A percentile compares a stretch with the other conserved stretches of the same genome.
Conservation (phyloP, 2,329 filamentous ascomycete species). For the Aspergillus melleus region DNA sequence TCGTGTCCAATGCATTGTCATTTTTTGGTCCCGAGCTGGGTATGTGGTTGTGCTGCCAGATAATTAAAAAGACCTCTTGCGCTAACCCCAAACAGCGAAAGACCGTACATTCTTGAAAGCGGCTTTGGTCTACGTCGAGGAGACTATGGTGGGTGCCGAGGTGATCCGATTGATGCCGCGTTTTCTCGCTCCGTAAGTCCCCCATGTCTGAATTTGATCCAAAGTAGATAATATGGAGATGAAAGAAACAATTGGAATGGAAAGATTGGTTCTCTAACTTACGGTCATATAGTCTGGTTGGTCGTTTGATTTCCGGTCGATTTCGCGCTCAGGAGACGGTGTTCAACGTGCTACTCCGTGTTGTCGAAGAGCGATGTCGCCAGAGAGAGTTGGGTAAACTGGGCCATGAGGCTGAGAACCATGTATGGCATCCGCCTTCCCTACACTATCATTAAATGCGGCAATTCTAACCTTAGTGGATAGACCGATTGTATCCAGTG, state of each 20-base stretch:
- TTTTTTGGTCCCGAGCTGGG: background rate
- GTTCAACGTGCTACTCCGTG: background rate
- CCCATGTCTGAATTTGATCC: background rate
- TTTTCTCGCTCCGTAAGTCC: background rate
- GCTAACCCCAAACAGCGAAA: background rate
- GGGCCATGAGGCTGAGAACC: background rate
- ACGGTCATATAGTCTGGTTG: background rate
- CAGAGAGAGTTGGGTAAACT: background rate
- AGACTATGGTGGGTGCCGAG: background rate
- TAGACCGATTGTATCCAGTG: slow-evolving; percentile 2
- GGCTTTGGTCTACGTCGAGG: background rate
- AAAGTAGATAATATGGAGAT: background rate
- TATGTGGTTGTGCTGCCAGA: background rate
- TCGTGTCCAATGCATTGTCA: background rate
- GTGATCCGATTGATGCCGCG: background rate
- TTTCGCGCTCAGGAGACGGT: background rate
- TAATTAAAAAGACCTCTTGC: background rate
- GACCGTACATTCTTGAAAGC: background rate
- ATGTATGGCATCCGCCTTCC: background rate
- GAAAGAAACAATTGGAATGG: too few species aligned
- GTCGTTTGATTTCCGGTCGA: background rate
- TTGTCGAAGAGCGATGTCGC: background rate
- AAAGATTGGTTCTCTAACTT: background rate
- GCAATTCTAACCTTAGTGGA: background rate
- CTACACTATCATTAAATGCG: background rate